A percentile compares a stretch with the other conserved stretches of the same genome.
phyloP scores from a whole-genome alignment of 192 early-diverging fungal genomes.

The Radiomyces spectabilis region DNA sequence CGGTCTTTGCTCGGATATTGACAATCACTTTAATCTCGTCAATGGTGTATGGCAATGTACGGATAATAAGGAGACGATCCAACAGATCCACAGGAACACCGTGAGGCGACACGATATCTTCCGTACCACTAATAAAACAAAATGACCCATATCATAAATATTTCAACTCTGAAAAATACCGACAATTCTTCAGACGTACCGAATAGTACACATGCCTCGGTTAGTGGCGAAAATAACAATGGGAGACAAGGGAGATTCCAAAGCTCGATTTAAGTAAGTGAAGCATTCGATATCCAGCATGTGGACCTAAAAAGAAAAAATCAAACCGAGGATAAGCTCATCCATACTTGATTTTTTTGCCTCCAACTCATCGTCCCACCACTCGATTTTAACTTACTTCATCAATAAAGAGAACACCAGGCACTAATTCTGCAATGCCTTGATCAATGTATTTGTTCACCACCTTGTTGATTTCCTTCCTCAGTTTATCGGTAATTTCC shows the following conservation, averaged over 20 bases:
- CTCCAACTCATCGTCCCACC: background rate
- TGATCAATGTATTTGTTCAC: slow-evolving; percentile 99
- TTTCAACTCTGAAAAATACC: no score
- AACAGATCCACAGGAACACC: slow-evolving; percentile 96
- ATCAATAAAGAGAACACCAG: slow-evolving; percentile 97
- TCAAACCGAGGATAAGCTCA: background rate
- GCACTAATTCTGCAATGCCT: slow-evolving; percentile 93
- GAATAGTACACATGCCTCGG: slow-evolving; percentile 32
- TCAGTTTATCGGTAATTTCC: slow-evolving; percentile 97
- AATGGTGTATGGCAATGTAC: slow-evolving; percentile 86
- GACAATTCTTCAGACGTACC: slow-evolving; percentile 1
- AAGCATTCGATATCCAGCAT: slow-evolving; percentile 99
- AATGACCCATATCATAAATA: no score
- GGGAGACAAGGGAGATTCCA: slow-evolving; percentile 91
- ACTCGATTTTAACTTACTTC: slow-evolving; percentile 52
- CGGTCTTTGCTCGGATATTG: slow-evolving; percentile 88
- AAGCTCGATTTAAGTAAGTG: slow-evolving; percentile 95
- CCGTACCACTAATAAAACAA: slow-evolving; percentile 58
- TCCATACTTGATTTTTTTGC: background rate
- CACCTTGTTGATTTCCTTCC: slow-evolving; percentile 97
- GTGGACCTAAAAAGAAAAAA: slow-evolving; percentile 62
- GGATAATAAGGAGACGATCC: slow-evolving; percentile 93
- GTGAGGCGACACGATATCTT: slow-evolving; percentile 74
- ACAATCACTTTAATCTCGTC: slow-evolving; percentile 89
- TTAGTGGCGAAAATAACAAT: slow-evolving; percentile 99